A percentile compares a stretch with the other conserved stretches of the same genome.
phyloP scores from a whole-genome alignment of 768 basidiomycete species.

The Cantharellus anzutake region DNA sequence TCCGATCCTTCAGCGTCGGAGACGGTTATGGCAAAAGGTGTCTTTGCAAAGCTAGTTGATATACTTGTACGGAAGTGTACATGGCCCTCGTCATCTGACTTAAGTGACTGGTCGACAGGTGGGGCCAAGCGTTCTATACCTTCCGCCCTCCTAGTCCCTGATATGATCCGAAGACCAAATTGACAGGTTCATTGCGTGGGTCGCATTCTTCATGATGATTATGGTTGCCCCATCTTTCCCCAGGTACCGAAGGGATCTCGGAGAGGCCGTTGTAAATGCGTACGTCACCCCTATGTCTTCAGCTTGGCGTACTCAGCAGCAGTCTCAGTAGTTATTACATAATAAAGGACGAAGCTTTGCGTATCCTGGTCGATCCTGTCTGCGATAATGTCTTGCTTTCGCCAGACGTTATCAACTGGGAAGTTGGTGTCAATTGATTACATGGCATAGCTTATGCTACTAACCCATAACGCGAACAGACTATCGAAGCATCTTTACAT shows the following conservation, averaged over 20 bases:
- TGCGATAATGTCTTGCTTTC: not conserved
- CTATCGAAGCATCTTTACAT: conserved; percentile 72
- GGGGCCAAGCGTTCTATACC: conserved; percentile 9
- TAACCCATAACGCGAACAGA: conserved; percentile 23
- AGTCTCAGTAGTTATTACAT: conserved; percentile 54
- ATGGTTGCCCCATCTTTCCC: not conserved
- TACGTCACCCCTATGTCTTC: conserved; percentile 19
- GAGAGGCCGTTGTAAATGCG: conserved; percentile 80
- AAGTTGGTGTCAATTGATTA: too few species aligned
- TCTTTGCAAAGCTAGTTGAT: conserved; percentile 62
- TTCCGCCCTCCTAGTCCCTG: conserved; percentile 6
- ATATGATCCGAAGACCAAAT: conserved; percentile 36
- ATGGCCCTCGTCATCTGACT: conserved; percentile 35
- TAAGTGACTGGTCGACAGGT: conserved; percentile 53
- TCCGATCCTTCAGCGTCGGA: conserved; percentile 13
- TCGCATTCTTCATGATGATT: conserved; percentile 4
- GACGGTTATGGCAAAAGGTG: conserved; percentile 35
- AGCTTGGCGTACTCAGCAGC: not conserved
- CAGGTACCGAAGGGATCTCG: conserved; percentile 71
- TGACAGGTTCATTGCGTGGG: conserved; percentile 64
- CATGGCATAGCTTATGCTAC: too few species aligned
- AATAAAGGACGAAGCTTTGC: conserved; percentile 32
- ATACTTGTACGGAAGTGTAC: conserved; percentile 53
- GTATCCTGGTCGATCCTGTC: not conserved
- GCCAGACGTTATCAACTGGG: too few species aligned